These are phyloP conservation scores for Dendrobium officinale DNA, from an alignment of 106 monocot genomes.

Conservation along the genomic window DNA sequence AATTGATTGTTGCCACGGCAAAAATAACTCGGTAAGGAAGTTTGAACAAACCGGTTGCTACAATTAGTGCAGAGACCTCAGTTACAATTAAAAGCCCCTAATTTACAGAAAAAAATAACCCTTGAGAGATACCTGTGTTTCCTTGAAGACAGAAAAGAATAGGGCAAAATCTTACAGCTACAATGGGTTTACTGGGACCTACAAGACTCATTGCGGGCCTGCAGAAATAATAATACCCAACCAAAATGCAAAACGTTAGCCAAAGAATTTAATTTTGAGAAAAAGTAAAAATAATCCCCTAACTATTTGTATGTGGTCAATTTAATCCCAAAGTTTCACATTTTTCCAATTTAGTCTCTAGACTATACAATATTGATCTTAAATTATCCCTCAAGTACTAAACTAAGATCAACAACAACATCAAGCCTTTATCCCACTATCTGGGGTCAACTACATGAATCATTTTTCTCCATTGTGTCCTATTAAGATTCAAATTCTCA, in stretches of 20 bases:
- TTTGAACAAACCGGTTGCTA: constrained; percentile 57
- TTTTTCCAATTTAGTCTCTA: too few species aligned
- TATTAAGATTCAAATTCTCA: too few species aligned
- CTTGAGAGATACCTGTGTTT: constrained; percentile 39
- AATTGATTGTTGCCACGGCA: constrained; percentile 87
- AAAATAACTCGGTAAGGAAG: constrained; percentile 88
- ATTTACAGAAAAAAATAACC: not conserved
- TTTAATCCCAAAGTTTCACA: too few species aligned
- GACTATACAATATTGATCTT: too few species aligned
- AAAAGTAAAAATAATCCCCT: too few species aligned
- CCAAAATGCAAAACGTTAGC: not conserved
- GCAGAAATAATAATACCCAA: not conserved
- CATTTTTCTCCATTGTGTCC: too few species aligned
- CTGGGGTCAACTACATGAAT: too few species aligned
- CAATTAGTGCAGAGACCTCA: constrained; percentile 6
- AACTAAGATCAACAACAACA: too few species aligned
- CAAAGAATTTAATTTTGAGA: not conserved
- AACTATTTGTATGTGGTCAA: too few species aligned
- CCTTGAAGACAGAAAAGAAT: constrained; percentile 56
- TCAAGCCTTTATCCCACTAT: too few species aligned
- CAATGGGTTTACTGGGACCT: constrained; percentile 77
- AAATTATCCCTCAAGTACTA: too few species aligned
- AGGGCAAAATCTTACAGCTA: constrained; percentile 85
- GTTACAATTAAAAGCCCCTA: constrained; percentile 6
- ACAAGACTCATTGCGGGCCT: constrained; percentile 82